These are phyloP conservation scores for Podospora appendiculata DNA, from an alignment of 495 filamentous ascomycete genomes.

Conservation along the genomic window DNA sequence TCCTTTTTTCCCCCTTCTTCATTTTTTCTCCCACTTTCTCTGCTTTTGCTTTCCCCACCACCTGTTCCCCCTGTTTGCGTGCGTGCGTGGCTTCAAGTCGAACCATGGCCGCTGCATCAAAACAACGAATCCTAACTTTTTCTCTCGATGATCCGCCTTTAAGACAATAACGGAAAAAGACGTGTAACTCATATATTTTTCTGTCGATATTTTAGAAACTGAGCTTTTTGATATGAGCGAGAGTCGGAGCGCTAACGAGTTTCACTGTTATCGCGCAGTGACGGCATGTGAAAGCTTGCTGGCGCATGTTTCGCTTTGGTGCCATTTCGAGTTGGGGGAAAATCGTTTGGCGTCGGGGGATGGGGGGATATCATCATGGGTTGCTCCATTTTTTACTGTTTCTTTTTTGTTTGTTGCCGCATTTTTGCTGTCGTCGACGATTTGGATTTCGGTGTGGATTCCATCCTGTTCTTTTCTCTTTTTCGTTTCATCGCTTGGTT, in stretches of 20 bases:
- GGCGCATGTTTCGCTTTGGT: no score
- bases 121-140: neutral
- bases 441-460: no score
- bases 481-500: neutral
- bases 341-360: no score
- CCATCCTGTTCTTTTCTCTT: no score
- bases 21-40: conserved; percentile 1
- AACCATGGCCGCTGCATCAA: neutral
- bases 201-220: neutral
- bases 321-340: no score
- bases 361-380: neutral
- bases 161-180: neutral
- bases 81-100: neutral
- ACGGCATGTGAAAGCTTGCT: neutral
- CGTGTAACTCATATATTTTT: no score
- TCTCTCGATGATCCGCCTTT: neutral
- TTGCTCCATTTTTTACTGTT: neutral
- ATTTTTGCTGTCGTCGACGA: no score
- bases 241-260: no score
- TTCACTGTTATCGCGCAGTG: neutral
- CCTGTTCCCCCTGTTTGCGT: neutral
- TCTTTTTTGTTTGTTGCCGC: no score
- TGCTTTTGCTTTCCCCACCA: neutral
- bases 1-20: neutral
- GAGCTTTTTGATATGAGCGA: neutral